A percentile compares a stretch with the other conserved stretches of the same genome.
Conservation (phyloP, 306 rosid species). For the Cicer yamashitae region DNA sequence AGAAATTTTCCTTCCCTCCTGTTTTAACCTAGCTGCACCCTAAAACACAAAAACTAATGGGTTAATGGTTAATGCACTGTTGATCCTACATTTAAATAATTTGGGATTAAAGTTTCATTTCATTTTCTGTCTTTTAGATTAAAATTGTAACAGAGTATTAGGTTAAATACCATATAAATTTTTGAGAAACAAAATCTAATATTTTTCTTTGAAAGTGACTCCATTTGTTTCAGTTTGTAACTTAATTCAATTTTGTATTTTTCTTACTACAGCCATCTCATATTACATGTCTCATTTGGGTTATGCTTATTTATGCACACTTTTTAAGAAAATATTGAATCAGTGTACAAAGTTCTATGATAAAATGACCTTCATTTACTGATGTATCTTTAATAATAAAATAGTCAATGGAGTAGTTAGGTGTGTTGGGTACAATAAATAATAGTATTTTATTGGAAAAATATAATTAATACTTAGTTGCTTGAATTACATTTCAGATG, state of each 20-base stretch:
- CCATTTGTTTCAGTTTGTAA: background rate
- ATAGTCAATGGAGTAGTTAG: no score
- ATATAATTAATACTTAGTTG: background rate
- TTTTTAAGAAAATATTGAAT: no score
- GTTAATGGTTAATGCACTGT: background rate
- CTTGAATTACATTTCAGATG: slow-evolving; percentile 58
- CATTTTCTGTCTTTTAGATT: background rate
- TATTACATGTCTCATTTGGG: no score
- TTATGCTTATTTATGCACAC: no score
- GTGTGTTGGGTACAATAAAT: no score
- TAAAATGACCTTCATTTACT: no score
- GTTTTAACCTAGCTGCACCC: no score
- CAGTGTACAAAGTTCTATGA: no score
- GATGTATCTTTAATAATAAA: no score
- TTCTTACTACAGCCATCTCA: background rate
- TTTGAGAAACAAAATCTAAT: background rate
- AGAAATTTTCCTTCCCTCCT: no score
- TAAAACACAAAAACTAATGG: no score
- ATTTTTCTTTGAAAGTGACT: background rate
- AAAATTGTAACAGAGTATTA: background rate
- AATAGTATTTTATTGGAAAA: no score
- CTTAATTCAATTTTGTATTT: background rate
- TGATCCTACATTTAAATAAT: background rate
- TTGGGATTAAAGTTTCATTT: background rate
- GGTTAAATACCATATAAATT: background rate